Base-by-base conservation (phyloP, 352 stramenopile genomes). In the Phytophthora nicotianae region DNA sequence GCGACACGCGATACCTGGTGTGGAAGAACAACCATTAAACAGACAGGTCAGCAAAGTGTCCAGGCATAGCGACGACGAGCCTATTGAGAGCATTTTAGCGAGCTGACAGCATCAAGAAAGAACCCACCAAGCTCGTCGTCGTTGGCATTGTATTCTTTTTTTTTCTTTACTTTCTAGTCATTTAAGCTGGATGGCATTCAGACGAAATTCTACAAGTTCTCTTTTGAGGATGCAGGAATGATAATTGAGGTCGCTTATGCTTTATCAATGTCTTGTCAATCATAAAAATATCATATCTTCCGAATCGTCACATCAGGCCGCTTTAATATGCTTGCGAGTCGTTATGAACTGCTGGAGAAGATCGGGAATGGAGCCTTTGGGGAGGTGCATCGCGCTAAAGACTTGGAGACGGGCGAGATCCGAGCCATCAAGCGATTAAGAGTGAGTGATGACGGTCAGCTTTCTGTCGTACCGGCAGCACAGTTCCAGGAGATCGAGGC, bases 1-100 rank as follows among this genome's bases (percentile, higher is more conserved):
- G 90, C 23, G 95, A 99, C 79, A 97, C 82, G 46, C 83, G 85
- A 27, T 98, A 99, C 79, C 75, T 99, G 48, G 95, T 98, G 53
- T 98, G 90, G 90, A 98, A 98, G 79, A 96, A 98, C 79, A 97
- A 98, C 71, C 84, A 95, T 74, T 95, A 88, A 70, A 26, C 64
- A 54, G n/a, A 49, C 53, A 69, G 32, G 41, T 33, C 54, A 47
- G 48, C 66, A 62, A 62, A 29, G 29, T 58, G 58, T 61, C 41
- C 7, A 58, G 29, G 52, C 50, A 47, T 20, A 27, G 5, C 16
- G 58, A 48, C 33, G 40, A 62, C 32, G 38, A 53, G 51, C 40
- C 2, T 63, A 53, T 26, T 55, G 50, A 57, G 47, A 24, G 48
- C 62, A 49, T 48, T 50, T 46, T 63, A 64, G 50, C 29, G 37